Base-by-base conservation (phyloP, 306 rosid species). In the Vicia sativa region DNA sequence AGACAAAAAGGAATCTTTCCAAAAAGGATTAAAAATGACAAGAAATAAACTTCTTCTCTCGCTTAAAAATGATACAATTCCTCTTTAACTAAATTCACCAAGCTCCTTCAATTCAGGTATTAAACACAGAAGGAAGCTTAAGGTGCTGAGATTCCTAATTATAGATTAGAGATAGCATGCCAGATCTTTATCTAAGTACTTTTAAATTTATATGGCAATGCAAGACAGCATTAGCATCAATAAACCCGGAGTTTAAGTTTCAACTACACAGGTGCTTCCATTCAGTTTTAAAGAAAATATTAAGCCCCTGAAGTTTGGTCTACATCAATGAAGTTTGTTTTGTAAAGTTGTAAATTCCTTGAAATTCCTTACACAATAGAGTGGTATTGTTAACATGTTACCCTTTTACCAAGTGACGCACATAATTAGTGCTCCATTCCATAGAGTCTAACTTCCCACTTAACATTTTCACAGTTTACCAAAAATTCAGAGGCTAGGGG, bases 91-190 rank as follows among this genome's bases (percentile, higher is more conserved):
- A 69, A 25, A 58, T 58, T 45, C 45, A 44, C 46, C 25, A 28
- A 57, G 31, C 66, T 43, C n/a, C 66, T 8, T 15, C 45, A 12
- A 31, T 58, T 70, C 15, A 44, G 46, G 44, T 44, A 43, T 15
- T 56, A 56, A 70, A 57, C 43, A 26, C 29, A 42, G 16, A 56
- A 56, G 55, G 65, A 41, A 68, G 25, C 23, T 38, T 68, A 55
- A 68, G 29, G 57, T 16, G 46, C 35, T 3, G 13, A 70, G 45
- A 29, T 57, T 42, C 70, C 34, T 12, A 43, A 55, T 43, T 42
- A 57, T 42, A 1, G 23, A 21, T 21, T 21, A 16, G 45, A 29
- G 44, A 23, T 7, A 58, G 46, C 59, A 58, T 57, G 43, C 16
- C 58, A 70, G 5, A 58, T 58, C 38, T 19, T 59, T 58, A 44